These are phyloP conservation scores for Achaetomium macrosporum DNA, from an alignment of 2,329 filamentous ascomycete genomes.

Conservation along the genomic window DNA sequence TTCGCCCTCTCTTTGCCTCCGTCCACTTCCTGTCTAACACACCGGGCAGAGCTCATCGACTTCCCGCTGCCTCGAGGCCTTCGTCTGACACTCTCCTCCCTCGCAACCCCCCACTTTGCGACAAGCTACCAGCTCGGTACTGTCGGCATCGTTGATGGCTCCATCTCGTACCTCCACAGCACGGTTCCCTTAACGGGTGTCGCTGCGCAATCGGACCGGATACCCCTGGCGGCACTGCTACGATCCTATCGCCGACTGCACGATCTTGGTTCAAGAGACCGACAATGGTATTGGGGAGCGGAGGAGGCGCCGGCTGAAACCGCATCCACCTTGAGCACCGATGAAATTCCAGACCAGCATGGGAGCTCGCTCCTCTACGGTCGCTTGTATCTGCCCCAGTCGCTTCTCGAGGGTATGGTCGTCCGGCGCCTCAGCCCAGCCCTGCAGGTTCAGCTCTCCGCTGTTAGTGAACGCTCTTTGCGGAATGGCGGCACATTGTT, in stretches of 20 bases:
- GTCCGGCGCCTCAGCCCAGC: slow-evolving; percentile 71
- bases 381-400: slow-evolving; percentile 74
- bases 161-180: slow-evolving; percentile 94
- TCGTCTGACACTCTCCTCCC: slow-evolving; percentile 80
- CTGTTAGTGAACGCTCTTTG: slow-evolving; percentile 65
- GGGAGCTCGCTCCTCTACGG: slow-evolving; percentile 65
- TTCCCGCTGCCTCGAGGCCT: slow-evolving; percentile 82
- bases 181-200: slow-evolving; percentile 68
- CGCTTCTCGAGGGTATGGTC: slow-evolving; percentile 79
- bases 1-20: background rate
- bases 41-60: slow-evolving; percentile 67
- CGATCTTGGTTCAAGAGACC: slow-evolving; percentile 42
- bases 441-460: slow-evolving; percentile 73
- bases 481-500: slow-evolving; percentile 72
- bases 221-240: slow-evolving; percentile 72
- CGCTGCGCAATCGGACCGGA: slow-evolving; percentile 62
- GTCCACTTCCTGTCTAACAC: background rate
- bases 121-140: slow-evolving; percentile 90
- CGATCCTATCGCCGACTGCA: slow-evolving; percentile 76
- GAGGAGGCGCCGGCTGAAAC: slow-evolving; percentile 15
- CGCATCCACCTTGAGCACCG: slow-evolving; percentile 18
- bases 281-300: slow-evolving; percentile 20
- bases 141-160: slow-evolving; percentile 87
- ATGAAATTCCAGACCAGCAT: slow-evolving; percentile 15
- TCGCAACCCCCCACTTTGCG: slow-evolving; percentile 88